These are phyloP conservation scores for Erucastrum elatum DNA, from an alignment of 345 rosid species.

Conservation along the genomic window DNA sequence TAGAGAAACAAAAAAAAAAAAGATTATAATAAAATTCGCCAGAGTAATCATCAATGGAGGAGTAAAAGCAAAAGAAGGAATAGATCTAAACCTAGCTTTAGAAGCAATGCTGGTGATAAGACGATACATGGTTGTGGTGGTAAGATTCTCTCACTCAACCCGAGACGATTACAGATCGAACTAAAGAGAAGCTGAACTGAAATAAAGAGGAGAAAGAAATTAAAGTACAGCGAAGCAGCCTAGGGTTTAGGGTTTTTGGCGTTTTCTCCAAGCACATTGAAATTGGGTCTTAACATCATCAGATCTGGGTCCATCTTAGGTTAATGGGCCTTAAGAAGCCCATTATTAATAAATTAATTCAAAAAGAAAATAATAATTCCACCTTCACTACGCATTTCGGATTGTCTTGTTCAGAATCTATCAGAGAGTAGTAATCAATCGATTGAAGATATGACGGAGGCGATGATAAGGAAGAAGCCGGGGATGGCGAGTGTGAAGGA, in stretches of 20 bases:
- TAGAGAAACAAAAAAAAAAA: background rate
- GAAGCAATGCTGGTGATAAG: constrained; percentile 38
- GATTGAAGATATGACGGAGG: constrained; percentile 75
- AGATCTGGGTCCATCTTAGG: constrained; percentile 16
- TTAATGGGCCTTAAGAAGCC: constrained; percentile 32
- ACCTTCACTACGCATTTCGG: background rate
- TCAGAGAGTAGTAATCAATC: background rate
- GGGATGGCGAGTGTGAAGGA: constrained; percentile 98
- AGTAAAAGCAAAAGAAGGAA: background rate
- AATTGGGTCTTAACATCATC: constrained; percentile 1
- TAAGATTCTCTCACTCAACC: background rate
- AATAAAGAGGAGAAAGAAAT: background rate
- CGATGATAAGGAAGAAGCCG: constrained; percentile 93
- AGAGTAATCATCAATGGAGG: background rate
- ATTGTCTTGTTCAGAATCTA: constrained; percentile 18
- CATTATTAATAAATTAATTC: background rate
- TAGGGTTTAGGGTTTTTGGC: constrained; percentile 43
- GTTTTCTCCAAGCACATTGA: constrained; percentile 21
- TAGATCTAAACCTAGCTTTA: constrained; percentile 38
- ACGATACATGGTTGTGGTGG: constrained; percentile 34
- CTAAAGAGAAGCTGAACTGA: constrained; percentile 11
- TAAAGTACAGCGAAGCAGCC: background rate
- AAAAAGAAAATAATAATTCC: background rate
- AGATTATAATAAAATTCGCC: background rate
- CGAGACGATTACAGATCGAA: constrained; percentile 13